Evolutionary conservation across 2,329 filamentous ascomycete genomes (phyloP).

Genomic region (Leptosphaerulina australis): DNA sequence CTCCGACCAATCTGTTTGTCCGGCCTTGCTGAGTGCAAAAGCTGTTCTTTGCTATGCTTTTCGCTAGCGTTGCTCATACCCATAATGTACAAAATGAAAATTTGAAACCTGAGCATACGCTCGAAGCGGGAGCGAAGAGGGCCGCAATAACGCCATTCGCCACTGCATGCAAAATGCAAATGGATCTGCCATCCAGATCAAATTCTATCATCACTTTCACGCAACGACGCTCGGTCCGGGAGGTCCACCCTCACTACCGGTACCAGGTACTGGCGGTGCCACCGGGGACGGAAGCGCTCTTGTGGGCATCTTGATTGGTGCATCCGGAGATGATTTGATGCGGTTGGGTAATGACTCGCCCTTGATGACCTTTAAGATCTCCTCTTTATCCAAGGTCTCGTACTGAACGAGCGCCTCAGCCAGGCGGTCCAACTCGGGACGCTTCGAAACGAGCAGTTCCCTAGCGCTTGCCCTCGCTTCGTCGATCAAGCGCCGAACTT

Average conservation of each 20-base stretch:
- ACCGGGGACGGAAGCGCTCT: conserved; percentile 28
- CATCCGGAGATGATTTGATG: conserved; percentile 61
- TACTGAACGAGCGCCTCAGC: conserved; percentile 92
- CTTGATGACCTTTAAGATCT: conserved; percentile 87
- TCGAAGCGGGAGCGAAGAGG: conserved; percentile 21
- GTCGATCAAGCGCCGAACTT: conserved; percentile 84
- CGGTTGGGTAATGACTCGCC: conserved; percentile 81
- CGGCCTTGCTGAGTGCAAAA: not conserved
- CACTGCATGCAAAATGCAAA: conserved; percentile 19
- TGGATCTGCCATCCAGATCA: not conserved
- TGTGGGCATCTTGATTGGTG: conserved; percentile 72
- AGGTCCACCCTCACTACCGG: conserved; percentile 15
- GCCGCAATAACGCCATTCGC: conserved; percentile 18
- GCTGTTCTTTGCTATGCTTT: conserved; percentile 6
- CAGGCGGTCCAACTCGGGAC: conserved; percentile 84
- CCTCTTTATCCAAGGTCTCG: conserved; percentile 85
- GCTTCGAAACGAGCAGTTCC: conserved; percentile 72
- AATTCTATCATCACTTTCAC: not conserved
- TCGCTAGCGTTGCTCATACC: conserved; percentile 10
- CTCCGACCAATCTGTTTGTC: not conserved
- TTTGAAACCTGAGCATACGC: not conserved
- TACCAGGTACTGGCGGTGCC: conserved; percentile 28
- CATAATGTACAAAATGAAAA: conserved; percentile 20
- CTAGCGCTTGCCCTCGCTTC: conserved; percentile 78
- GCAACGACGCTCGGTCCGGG: conserved; percentile 12